Conservation (phyloP, 495 filamentous ascomycete species). For the Letharia lupina region DNA sequence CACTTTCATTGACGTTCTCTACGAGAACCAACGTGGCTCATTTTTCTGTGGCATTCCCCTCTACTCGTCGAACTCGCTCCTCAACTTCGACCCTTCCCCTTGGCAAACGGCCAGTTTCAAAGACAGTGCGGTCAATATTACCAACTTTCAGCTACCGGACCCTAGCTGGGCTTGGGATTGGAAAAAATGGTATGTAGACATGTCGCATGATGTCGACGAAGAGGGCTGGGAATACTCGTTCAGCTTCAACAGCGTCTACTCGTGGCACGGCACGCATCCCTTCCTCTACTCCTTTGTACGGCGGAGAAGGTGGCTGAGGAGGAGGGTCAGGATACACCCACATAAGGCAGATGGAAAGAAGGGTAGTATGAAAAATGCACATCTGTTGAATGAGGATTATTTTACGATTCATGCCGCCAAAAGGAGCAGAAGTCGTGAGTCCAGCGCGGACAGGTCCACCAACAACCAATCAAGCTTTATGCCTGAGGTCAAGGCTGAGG, state of each 20-base stretch:
- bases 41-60: slow-evolving; percentile 85
- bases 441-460: slow-evolving; percentile 29
- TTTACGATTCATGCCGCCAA: slow-evolving; percentile 63
- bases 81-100: slow-evolving; percentile 73
- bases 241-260: slow-evolving; percentile 63
- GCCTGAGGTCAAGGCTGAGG: slow-evolving; percentile 28
- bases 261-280: slow-evolving; percentile 84
- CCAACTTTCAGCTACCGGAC: slow-evolving; percentile 86
- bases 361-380: slow-evolving; percentile 39
- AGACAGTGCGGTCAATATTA: slow-evolving; percentile 73
- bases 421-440: slow-evolving; percentile 35
- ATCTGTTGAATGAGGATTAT: slow-evolving; percentile 73
- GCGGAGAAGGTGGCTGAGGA: slow-evolving; percentile 78
- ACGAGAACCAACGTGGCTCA: slow-evolving; percentile 82
- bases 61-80: slow-evolving; percentile 77
- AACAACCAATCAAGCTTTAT: slow-evolving; percentile 25
- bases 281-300: slow-evolving; percentile 93
- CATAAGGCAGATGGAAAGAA: slow-evolving; percentile 28
- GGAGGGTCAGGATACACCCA: slow-evolving; percentile 57
- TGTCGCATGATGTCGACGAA: slow-evolving; percentile 77
- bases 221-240: slow-evolving; percentile 96
- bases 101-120: slow-evolving; percentile 75
- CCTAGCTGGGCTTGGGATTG: slow-evolving; percentile 96
- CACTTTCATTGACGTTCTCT: slow-evolving; percentile 73
- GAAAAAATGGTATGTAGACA: slow-evolving; percentile 90